These are phyloP conservation scores for Botrytis paeoniae DNA, from an alignment of 2,329 filamentous ascomycete genomes.

Conservation along the genomic window DNA sequence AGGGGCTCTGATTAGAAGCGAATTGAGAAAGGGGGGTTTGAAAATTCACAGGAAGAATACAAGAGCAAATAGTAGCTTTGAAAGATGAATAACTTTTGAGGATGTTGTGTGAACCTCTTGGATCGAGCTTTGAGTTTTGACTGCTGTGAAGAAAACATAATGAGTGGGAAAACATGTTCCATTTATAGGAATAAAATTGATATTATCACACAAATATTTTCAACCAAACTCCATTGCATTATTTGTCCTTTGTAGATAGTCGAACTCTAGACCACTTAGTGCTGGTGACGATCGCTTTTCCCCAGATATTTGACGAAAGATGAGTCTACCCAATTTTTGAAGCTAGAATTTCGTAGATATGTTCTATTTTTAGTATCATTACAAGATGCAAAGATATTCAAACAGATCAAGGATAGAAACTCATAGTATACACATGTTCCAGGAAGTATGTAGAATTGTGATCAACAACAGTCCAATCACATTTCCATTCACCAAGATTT, in stretches of 20 bases:
- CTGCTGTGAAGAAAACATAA: background rate
- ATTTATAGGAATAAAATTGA: background rate
- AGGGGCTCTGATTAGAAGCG: background rate
- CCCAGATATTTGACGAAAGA: background rate
- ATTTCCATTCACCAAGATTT: background rate
- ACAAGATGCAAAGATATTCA: background rate
- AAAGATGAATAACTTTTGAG: too few species aligned
- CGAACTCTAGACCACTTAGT: background rate
- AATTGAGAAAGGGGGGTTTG: background rate
- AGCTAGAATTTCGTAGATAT: background rate
- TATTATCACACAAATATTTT: background rate
- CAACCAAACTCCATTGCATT: background rate
- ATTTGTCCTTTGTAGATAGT: background rate
- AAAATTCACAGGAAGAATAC: too few species aligned
- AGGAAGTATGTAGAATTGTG: background rate
- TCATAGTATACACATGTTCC: background rate
- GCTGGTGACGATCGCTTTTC: background rate
- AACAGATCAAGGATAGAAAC: background rate
- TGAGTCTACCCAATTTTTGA: background rate
- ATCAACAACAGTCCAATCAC: background rate
- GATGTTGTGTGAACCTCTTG: too few species aligned
- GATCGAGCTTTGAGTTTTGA: background rate
- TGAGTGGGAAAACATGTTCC: background rate
- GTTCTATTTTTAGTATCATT: background rate
- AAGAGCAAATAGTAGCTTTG: background rate